Evolutionary conservation across 225 moss, liverwort and hornwort genomes (phyloP).

Genomic region (Pseudisothecium myosuroides): DNA sequence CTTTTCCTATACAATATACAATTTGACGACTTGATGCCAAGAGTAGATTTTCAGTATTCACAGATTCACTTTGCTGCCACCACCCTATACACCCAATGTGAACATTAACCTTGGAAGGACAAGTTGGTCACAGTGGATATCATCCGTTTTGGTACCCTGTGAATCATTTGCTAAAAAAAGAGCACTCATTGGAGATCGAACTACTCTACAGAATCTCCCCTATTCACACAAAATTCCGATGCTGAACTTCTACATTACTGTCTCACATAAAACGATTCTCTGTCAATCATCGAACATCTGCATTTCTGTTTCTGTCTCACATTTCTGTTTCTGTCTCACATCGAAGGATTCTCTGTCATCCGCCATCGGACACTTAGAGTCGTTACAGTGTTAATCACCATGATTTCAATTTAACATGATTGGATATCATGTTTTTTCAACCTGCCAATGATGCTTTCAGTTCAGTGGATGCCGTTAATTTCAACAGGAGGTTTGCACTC

Average conservation of each 20-base stretch:
- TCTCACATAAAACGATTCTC: too few species aligned
- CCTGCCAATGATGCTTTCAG: neutral
- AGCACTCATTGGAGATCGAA: neutral
- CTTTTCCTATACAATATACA: neutral
- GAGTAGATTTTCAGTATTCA: neutral
- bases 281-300: too few species aligned
- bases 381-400: neutral
- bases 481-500: neutral
- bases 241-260: too few species aligned
- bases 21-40: neutral
- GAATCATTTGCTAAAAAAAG: neutral
- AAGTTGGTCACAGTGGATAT: neutral
- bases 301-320: neutral
- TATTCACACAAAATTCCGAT: neutral
- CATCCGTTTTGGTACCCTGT: neutral
- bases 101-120: neutral
- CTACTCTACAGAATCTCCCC: neutral
- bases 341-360: neutral
- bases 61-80: neutral
- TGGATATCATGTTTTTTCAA: neutral
- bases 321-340: neutral
- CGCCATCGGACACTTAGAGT: too few species aligned
- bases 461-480: too few species aligned
- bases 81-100: neutral
- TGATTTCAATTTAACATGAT: neutral